A percentile compares a stretch with the other conserved stretches of the same genome.
Evolutionary conservation across 495 filamentous ascomycete species (phyloP).

Genomic region (Sabuloglossum arenarium): DNA sequence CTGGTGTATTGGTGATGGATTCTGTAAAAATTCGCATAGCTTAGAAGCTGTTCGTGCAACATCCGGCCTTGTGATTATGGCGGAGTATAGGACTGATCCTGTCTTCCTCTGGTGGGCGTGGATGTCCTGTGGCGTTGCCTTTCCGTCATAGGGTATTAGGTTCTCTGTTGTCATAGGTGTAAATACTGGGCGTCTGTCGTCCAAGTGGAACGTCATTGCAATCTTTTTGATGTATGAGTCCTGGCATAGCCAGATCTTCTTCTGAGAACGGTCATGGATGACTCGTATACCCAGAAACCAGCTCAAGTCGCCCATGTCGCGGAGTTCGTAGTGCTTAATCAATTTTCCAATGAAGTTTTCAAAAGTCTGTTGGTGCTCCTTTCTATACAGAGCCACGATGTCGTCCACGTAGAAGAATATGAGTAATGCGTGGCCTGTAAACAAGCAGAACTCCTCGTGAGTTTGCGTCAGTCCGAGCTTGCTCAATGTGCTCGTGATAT

Average conservation of each 20-base stretch:
- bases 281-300: not conserved
- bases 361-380: not conserved
- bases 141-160: not conserved
- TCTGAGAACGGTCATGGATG: not conserved
- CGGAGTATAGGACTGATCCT: conserved; percentile 11
- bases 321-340: not conserved
- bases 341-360: not conserved
- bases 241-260: not conserved
- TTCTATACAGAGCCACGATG: not conserved
- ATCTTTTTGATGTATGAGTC: not conserved
- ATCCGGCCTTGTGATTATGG: conserved; percentile 11
- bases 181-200: not conserved
- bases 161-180: not conserved
- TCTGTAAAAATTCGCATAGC: conserved; percentile 9
- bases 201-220: not conserved
- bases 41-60: conserved; percentile 5
- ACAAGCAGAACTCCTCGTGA: conserved; percentile 10
- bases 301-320: not conserved
- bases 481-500: conserved; percentile 6
- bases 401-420: not conserved
- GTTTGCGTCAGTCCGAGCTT: conserved; percentile 10
- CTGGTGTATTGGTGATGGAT: conserved; percentile 8
- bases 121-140: conserved; percentile 3
- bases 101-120: conserved; percentile 12
- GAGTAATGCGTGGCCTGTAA: not conserved